Evolutionary conservation across 352 stramenopile species (phyloP), one percentile per base, ranked within the genome.

Genomic region (Proteromonas lacertae): DNA sequence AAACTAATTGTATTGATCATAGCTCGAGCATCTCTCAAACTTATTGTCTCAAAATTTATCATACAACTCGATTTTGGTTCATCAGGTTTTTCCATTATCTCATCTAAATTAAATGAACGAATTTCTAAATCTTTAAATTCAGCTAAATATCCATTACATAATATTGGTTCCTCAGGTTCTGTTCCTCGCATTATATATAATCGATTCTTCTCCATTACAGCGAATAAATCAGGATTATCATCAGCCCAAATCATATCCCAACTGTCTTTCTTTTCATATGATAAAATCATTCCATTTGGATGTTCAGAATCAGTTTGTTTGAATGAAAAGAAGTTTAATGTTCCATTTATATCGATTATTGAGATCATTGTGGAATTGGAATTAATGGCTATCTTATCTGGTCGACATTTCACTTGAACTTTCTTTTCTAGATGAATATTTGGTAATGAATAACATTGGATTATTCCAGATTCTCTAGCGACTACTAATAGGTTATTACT

Each of bases 191-290:
- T 80, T 5, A 87, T 57, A 33, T 77, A 72, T 58, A 89, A 72
- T 19, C 68, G 57, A 6, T 66, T 74, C 47, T 87, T 87, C 40
- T 87, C 71, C 51, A 66, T 60, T 46, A 82, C 66, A 2, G 17
- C 28, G 14, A 46, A 26, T 3, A 81, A 46, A 34, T 83, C 62
- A 2, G 71, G 65, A 45, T 86, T 78, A 51, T 87, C 72, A 10
- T 79, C 61, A 12, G 69, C 62, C 72, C 71, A 88, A 23, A 67
- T 43, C 38, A 88, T 68, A 37, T 82, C 72, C 72, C 72, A 88
- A 2, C 60, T 53, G 45, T 88, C 72, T 40, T 60, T 57, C 10
- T 46, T 29, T 14, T 57, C 46, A 16, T 51, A 45, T 1, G 38
- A n/a, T n/a, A n/a, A n/a, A n/a, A n/a, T n/a, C n/a, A n/a, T n/a